phyloP scores from a whole-genome alignment of 192 early-diverging fungal genomes.

The Linnemannia elongata region DNA sequence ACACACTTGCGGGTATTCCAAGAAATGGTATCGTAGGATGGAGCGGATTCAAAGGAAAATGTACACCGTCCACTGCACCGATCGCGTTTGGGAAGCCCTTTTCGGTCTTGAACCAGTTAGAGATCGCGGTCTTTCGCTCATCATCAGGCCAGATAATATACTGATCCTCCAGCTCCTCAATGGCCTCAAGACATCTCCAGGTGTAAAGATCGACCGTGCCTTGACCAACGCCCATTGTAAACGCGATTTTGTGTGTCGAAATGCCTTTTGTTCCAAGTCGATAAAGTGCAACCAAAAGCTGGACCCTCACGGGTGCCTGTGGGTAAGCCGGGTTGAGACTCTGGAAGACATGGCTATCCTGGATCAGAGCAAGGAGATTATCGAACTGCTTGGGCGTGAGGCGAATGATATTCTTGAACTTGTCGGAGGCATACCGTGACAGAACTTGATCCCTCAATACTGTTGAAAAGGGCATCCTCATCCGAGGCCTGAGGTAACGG shows the following conservation, averaged over 20 bases:
- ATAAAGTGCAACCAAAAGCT: not conserved
- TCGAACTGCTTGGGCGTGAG: not conserved
- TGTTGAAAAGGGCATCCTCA: slow-evolving; percentile 7
- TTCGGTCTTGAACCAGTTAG: not conserved
- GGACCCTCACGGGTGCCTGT: not conserved
- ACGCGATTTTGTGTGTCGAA: not conserved
- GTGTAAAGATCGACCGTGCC: slow-evolving; percentile 1
- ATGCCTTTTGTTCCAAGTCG: slow-evolving; percentile 15
- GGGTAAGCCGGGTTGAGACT: not conserved
- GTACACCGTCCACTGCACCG: slow-evolving; percentile 29
- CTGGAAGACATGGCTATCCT: not conserved
- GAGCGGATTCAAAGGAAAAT: slow-evolving; percentile 9
- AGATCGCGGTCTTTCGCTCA: slow-evolving; percentile 3
- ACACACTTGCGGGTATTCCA: slow-evolving; percentile 12
- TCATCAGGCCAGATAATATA: slow-evolving; percentile 23
- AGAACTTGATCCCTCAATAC: slow-evolving; percentile 9
- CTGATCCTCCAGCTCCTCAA: slow-evolving; percentile 5
- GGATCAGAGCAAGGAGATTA: not conserved
- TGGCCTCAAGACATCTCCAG: slow-evolving; percentile 14
- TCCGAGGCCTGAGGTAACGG: slow-evolving; percentile 1
- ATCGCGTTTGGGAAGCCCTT: slow-evolving; percentile 19
- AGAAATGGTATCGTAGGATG: slow-evolving; percentile 1
- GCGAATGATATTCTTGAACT: slow-evolving; percentile 4
- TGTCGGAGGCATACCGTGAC: not conserved
- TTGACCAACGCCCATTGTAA: not conserved